Percentiles rank a stretch among this genome's conserved stretches.
Conservation (phyloP, 2,329 filamentous ascomycete species). For the Diaporthe vexans region DNA sequence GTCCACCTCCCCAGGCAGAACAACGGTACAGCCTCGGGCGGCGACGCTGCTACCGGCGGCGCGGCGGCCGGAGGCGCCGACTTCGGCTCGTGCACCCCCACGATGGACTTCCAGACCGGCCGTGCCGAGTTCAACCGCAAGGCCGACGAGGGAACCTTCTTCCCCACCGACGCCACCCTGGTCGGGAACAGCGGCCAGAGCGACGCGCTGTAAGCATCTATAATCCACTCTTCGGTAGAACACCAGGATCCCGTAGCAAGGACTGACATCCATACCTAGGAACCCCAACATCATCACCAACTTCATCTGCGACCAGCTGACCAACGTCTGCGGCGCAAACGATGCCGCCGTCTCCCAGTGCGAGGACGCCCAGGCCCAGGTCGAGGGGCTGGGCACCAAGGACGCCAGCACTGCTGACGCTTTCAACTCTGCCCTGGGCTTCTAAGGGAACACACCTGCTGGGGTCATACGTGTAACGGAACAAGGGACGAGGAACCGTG, state of each 20-base stretch:
- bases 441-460: slow-evolving; percentile 46
- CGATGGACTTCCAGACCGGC: slow-evolving; percentile 38
- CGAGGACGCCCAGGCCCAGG: slow-evolving; percentile 62
- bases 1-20: slow-evolving; percentile 27
- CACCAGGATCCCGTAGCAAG: too few relatives aligned
- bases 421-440: slow-evolving; percentile 59
- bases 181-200: slow-evolving; percentile 51
- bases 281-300: slow-evolving; percentile 77
- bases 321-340: slow-evolving; percentile 72
- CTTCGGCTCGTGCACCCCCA: slow-evolving; percentile 38
- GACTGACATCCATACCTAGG: too few relatives aligned
- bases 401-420: slow-evolving; percentile 63
- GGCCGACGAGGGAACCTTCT: slow-evolving; percentile 37
- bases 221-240: too few relatives aligned
- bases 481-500: background rate
- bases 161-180: slow-evolving; percentile 37
- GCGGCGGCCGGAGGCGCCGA: slow-evolving; percentile 31
- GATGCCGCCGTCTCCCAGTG: slow-evolving; percentile 65
- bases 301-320: slow-evolving; percentile 72
- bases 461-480: background rate
- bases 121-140: slow-evolving; percentile 35
- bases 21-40: slow-evolving; percentile 19
- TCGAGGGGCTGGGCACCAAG: slow-evolving; percentile 63
- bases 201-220: slow-evolving; percentile 59
- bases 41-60: background rate